Evolutionary conservation across 2,329 filamentous ascomycete species (phyloP).

Genomic region (Pseudogymnoascus sp.): DNA sequence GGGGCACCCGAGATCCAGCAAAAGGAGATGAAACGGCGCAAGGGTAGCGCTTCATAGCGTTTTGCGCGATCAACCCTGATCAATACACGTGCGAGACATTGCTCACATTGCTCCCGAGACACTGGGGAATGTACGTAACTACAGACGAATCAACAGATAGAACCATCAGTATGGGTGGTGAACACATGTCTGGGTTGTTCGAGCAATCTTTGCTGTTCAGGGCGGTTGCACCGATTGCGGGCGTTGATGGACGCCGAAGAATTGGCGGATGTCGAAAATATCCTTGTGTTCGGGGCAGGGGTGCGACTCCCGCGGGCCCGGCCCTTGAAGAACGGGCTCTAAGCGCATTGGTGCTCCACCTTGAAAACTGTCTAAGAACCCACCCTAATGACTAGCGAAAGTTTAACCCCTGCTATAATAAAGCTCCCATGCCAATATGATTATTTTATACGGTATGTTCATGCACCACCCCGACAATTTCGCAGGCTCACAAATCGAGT

Average conservation of each 20-base stretch:
- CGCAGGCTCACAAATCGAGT: neutral
- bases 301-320: neutral
- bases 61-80: conserved; percentile 12
- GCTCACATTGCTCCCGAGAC: conserved; percentile 9
- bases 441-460: neutral
- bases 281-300: neutral
- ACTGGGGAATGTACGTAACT: conserved; percentile 9
- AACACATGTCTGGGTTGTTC: neutral
- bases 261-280: neutral
- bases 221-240: conserved; percentile 28
- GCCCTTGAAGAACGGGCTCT: neutral
- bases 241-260: conserved; percentile 33
- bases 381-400: neutral
- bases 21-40: neutral
- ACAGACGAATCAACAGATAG: neutral
- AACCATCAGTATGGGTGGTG: neutral
- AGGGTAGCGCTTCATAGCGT: conserved; percentile 8
- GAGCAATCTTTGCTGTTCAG: conserved; percentile 7
- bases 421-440: neutral
- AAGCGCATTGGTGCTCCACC: neutral
- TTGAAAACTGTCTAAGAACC: neutral
- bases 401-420: neutral
- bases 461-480: neutral
- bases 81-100: conserved; percentile 17
- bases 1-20: neutral